These are phyloP conservation scores for Firmiana major DNA, from an alignment of 345 rosid species.

Conservation along the genomic window DNA sequence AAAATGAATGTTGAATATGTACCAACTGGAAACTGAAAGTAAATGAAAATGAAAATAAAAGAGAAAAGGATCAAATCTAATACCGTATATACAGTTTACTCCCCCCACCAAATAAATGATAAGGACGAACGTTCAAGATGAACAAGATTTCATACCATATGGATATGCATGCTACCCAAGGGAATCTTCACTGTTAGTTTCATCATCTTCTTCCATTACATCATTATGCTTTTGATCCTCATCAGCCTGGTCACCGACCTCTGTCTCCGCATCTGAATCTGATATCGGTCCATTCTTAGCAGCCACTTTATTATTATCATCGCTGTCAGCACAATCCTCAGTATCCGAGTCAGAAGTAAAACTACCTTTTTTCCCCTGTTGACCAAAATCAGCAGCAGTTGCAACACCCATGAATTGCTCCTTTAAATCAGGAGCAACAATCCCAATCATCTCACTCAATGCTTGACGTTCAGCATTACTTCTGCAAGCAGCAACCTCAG, in stretches of 20 bases:
- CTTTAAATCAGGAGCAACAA: conserved; percentile 59
- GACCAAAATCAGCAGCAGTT: conserved; percentile 24
- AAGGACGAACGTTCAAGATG: neutral
- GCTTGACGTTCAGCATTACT: conserved; percentile 39
- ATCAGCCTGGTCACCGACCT: conserved; percentile 31
- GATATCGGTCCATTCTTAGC: conserved; percentile 23
- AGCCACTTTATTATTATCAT: conserved; percentile 17
- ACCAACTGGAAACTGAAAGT: too few relatives aligned
- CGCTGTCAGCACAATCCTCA: conserved; percentile 41
- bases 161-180: conserved; percentile 22
- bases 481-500: conserved; percentile 27
- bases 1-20: too few relatives aligned
- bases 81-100: neutral
- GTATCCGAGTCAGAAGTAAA: conserved; percentile 54
- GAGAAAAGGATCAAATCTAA: neutral
- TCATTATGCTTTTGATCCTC: conserved; percentile 28
- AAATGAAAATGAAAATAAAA: neutral
- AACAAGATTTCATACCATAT: neutral
- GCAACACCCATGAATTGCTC: conserved; percentile 37
- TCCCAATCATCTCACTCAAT: conserved; percentile 59
- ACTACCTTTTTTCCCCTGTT: conserved; percentile 28
- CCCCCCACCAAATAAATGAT: neutral
- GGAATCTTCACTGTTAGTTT: conserved; percentile 42
- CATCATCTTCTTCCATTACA: conserved; percentile 60
- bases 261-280: conserved; percentile 39